Evolutionary conservation across 2,329 filamentous ascomycete species (phyloP).

Genomic region (Xylariaceae sp.): DNA sequence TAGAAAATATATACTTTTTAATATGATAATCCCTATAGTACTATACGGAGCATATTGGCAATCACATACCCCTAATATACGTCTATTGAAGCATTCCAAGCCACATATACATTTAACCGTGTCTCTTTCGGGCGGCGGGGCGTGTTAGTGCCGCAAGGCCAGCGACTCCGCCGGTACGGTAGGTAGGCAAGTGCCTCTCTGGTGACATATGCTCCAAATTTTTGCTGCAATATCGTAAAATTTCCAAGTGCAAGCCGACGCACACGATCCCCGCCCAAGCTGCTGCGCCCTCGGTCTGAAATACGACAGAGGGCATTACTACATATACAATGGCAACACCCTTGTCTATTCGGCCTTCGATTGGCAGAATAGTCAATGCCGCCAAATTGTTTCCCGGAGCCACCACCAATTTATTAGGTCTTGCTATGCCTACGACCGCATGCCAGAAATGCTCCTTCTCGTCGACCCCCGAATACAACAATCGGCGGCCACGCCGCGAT

Average conservation of each 20-base stretch:
- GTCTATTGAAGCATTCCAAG: neutral
- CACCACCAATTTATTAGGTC: conserved; percentile 11
- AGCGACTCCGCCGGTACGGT: neutral
- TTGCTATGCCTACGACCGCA: conserved; percentile 12
- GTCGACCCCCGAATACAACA: conserved; percentile 27
- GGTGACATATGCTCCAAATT: conserved; percentile 8
- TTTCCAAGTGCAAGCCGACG: conserved; percentile 20
- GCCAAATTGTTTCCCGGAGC: conserved; percentile 15
- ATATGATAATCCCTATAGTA: neutral
- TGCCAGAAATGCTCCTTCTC: conserved; percentile 30
- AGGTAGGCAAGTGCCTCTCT: neutral
- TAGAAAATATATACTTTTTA: neutral
- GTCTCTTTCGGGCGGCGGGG: too few relatives aligned
- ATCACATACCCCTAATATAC: neutral
- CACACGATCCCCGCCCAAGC: conserved; percentile 2
- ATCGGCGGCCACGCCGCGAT: conserved; percentile 50
- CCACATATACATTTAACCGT: conserved; percentile 6
- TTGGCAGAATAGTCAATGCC: conserved; percentile 27
- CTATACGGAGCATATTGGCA: neutral
- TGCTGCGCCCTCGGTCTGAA: conserved; percentile 10
- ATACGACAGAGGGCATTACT: conserved; percentile 10
- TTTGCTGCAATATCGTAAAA: conserved; percentile 27
- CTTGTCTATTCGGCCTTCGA: conserved; percentile 28
- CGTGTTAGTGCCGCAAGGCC: too few relatives aligned
- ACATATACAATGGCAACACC: conserved; percentile 28